Evolutionary conservation across 495 filamentous ascomycete species (phyloP).

Genomic region (Aspergillus wentii): DNA sequence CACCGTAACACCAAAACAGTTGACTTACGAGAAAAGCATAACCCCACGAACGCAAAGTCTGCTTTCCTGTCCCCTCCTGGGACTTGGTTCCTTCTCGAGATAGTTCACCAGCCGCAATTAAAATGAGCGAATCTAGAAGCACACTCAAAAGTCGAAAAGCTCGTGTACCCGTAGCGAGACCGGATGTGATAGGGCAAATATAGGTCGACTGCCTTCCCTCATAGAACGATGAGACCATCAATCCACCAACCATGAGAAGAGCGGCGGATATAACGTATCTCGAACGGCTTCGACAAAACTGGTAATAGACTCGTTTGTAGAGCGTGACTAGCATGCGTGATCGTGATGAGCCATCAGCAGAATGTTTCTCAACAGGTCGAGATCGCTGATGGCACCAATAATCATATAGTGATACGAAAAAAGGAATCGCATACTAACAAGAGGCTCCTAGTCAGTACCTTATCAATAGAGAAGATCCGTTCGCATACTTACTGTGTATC

Average conservation of each 20-base stretch:
- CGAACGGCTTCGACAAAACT: constrained; percentile 21
- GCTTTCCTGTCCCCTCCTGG: constrained; percentile 22
- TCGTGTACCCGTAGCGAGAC: constrained; percentile 18
- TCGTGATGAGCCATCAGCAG: constrained; percentile 7
- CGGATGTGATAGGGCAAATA: constrained; percentile 37
- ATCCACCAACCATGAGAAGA: constrained; percentile 28
- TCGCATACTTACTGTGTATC: constrained; percentile 32
- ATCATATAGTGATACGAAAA: constrained; percentile 40
- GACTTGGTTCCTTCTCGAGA: constrained; percentile 11
- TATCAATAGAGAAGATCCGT: no score
- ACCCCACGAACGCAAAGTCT: constrained; percentile 25
- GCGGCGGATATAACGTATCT: constrained; percentile 30
- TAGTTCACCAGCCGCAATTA: constrained; percentile 30
- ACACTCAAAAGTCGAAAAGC: constrained; percentile 20
- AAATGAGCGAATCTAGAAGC: constrained; percentile 29
- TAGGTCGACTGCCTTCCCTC: constrained; percentile 37
- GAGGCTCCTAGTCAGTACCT: constrained; percentile 6
- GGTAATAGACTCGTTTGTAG: constrained; percentile 18
- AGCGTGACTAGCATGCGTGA: constrained; percentile 15
- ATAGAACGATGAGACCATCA: constrained; percentile 19
- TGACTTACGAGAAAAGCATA: constrained; percentile 34
- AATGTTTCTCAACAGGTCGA: constrained; percentile 16
- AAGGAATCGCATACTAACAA: constrained; percentile 32
- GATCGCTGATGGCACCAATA: constrained; percentile 32
- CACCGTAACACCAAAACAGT: background rate